Percentiles rank a stretch among this genome's conserved stretches.
Conservation (phyloP, 805 yeast species). For the Groenewaldozyma salmanticensis region DNA sequence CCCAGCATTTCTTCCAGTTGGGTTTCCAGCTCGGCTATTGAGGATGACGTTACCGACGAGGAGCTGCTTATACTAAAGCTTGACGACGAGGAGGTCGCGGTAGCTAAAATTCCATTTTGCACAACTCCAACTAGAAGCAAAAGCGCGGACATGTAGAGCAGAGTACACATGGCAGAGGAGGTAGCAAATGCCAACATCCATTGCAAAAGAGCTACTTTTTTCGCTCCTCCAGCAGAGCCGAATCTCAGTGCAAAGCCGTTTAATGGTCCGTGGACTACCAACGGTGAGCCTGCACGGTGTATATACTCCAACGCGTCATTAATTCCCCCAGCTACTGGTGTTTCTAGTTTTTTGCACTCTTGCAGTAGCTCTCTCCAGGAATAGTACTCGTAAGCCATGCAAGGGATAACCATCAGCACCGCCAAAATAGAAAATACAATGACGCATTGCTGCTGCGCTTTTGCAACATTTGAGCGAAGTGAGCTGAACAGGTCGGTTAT, state of each 20-base stretch:
- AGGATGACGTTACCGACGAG: background rate
- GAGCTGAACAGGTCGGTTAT: background rate
- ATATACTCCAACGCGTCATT: constrained; percentile 12
- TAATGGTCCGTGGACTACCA: background rate
- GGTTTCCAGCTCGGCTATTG: background rate
- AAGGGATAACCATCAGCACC: constrained; percentile 3
- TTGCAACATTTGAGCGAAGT: background rate
- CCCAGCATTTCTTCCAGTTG: background rate
- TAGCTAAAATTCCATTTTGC: background rate
- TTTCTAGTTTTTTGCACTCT: constrained; percentile 6
- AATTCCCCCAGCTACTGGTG: constrained; percentile 4
- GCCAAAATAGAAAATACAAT: constrained; percentile 8
- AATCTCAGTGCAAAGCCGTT: background rate
- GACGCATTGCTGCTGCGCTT: constrained; percentile 4
- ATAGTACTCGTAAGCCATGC: constrained; percentile 7
- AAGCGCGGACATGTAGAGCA: too few relatives aligned
- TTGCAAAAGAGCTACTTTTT: background rate
- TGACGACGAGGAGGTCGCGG: too few relatives aligned
- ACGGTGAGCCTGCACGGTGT: constrained; percentile 1
- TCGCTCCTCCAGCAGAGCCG: background rate
- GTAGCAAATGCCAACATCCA: background rate
- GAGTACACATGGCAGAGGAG: background rate
- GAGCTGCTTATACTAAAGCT: background rate
- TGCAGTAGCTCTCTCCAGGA: constrained; percentile 8
- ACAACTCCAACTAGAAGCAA: background rate